These are phyloP conservation scores for Fusarium sp. DNA, from an alignment of 2,329 filamentous ascomycete genomes.

Conservation along the genomic window DNA sequence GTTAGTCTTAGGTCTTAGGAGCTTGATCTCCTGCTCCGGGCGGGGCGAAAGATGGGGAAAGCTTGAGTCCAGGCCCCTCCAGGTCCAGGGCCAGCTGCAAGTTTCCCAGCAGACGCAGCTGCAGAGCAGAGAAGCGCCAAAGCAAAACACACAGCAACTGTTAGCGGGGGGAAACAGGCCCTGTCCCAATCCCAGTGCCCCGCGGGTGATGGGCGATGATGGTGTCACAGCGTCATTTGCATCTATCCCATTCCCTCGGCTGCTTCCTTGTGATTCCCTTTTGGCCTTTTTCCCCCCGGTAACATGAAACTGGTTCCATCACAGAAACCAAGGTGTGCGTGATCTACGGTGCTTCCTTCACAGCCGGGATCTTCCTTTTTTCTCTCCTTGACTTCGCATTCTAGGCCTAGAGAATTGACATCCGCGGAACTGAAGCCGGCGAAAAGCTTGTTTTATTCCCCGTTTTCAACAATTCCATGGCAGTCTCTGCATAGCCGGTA, in stretches of 20 bases:
- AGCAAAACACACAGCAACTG: slow-evolving; percentile 12
- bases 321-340: not conserved
- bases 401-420: not conserved
- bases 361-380: not conserved
- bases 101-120: not conserved
- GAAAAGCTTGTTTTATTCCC: slow-evolving; percentile 31
- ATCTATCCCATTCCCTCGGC: slow-evolving; percentile 29
- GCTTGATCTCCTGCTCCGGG: slow-evolving; percentile 31
- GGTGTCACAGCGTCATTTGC: slow-evolving; percentile 47
- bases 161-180: slow-evolving; percentile 12
- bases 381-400: not conserved
- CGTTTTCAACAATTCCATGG: slow-evolving; percentile 14
- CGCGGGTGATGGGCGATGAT: slow-evolving; percentile 39
- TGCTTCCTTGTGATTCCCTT: not conserved
- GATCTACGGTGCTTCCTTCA: not conserved
- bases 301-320: not conserved
- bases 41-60: slow-evolving; percentile 36
- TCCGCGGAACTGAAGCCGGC: slow-evolving; percentile 17
- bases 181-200: not conserved
- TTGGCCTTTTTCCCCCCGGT: not conserved
- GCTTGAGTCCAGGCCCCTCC: slow-evolving; percentile 19
- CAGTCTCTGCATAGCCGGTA: slow-evolving; percentile 7
- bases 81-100: slow-evolving; percentile 7
- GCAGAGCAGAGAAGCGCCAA: not conserved
- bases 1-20: slow-evolving; percentile 9